These are phyloP conservation scores for Houttuynia cordata DNA, from an alignment of 164 flowering plant species.

Conservation along the genomic window DNA sequence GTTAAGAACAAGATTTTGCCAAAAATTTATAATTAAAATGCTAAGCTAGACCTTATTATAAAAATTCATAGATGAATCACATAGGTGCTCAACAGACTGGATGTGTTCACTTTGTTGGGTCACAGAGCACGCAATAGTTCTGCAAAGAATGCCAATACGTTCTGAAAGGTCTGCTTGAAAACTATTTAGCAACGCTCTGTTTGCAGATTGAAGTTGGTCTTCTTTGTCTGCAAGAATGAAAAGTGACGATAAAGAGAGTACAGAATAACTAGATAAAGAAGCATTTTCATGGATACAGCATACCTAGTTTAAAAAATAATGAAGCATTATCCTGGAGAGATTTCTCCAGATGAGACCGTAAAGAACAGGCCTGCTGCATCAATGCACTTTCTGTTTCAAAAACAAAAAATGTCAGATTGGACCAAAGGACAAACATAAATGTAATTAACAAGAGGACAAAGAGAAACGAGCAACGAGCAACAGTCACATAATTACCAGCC, in stretches of 20 bases:
- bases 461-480: neutral
- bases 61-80: slow-evolving; percentile 39
- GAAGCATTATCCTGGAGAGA: slow-evolving; percentile 72
- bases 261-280: neutral
- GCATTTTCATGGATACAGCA: too few species aligned
- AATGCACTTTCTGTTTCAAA: slow-evolving; percentile 67
- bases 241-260: neutral
- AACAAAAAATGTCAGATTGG: neutral
- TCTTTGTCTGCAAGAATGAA: slow-evolving; percentile 47
- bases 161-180: slow-evolving; percentile 51
- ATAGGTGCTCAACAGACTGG: slow-evolving; percentile 47
- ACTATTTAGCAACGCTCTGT: slow-evolving; percentile 51
- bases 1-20: neutral
- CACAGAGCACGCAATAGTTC: slow-evolving; percentile 40
- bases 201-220: slow-evolving; percentile 64
- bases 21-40: neutral
- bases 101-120: slow-evolving; percentile 68
- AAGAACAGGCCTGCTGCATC: slow-evolving; percentile 69
- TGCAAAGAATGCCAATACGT: slow-evolving; percentile 54
- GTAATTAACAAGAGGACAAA: neutral
- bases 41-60: slow-evolving; percentile 47
- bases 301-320: slow-evolving; percentile 68
- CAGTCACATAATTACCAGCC: slow-evolving; percentile 41
- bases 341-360: slow-evolving; percentile 79
- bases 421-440: neutral